These are phyloP conservation scores for Sarocladium kiliense DNA, from an alignment of 2,329 filamentous ascomycete species.

Conservation along the genomic window DNA sequence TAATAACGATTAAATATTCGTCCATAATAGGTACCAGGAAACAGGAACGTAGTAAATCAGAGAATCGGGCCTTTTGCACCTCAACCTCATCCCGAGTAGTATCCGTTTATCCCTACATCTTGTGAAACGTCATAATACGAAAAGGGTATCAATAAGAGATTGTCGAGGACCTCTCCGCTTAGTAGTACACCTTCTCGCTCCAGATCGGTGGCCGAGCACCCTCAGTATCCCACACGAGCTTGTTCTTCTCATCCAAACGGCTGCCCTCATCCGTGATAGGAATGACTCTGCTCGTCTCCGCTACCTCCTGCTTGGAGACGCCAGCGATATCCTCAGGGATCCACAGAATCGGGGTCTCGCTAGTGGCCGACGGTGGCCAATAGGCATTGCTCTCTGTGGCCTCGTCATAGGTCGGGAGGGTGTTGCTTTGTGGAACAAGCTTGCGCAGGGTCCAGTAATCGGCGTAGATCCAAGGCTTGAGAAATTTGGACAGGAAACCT, in stretches of 20 bases:
- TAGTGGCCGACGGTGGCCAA: conserved; percentile 62
- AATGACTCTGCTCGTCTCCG: conserved; percentile 60
- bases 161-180: conserved; percentile 14
- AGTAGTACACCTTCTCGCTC: conserved; percentile 40
- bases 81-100: not conserved
- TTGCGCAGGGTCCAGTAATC: conserved; percentile 67
- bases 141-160: conserved; percentile 5
- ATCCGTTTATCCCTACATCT: not conserved
- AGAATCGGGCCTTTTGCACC: not conserved
- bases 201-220: conserved; percentile 37
- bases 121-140: not conserved
- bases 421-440: conserved; percentile 58
- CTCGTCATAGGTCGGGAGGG: conserved; percentile 51
- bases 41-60: not conserved
- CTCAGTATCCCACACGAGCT: conserved; percentile 36
- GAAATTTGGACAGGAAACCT: conserved; percentile 51
- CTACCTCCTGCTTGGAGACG: conserved; percentile 66
- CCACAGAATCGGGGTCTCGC: conserved; percentile 63
- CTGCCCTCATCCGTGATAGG: conserved; percentile 70
- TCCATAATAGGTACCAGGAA: conserved; percentile 1
- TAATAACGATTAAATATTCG: not conserved
- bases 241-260: conserved; percentile 59
- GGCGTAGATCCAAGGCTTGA: conserved; percentile 72
- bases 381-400: conserved; percentile 64
- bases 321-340: conserved; percentile 67